A percentile compares a stretch with the other conserved stretches of the same genome.
These are phyloP conservation scores for Corchorus capsularis DNA, from an alignment of 345 rosid species.

Conservation along the genomic window DNA sequence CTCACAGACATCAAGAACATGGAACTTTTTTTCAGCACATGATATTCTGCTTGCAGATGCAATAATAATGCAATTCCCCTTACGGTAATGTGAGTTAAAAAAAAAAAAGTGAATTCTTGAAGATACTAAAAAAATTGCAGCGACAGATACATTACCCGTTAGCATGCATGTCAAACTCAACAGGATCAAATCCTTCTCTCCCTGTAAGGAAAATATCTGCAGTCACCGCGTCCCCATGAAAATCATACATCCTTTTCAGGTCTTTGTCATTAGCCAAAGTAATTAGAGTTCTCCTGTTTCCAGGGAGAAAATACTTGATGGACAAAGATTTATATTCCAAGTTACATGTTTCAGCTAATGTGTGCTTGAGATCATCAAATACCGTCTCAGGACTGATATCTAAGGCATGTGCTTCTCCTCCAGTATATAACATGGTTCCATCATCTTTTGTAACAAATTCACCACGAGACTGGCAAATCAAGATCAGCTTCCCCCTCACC, in stretches of 20 bases:
- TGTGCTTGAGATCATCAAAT: conserved; percentile 71
- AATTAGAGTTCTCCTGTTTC: conserved; percentile 69
- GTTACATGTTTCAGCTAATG: conserved; percentile 70
- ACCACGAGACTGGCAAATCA: conserved; percentile 87
- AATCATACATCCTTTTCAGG: conserved; percentile 79
- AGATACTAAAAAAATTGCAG: neutral
- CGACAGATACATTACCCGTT: conserved; percentile 45
- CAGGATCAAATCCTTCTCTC: conserved; percentile 57
- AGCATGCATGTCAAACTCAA: conserved; percentile 28
- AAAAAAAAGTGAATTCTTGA: neutral
- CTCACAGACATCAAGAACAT: neutral
- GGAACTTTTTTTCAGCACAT: conserved; percentile 2
- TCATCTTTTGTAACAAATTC: conserved; percentile 65
- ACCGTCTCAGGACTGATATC: conserved; percentile 66
- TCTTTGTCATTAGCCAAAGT: conserved; percentile 72
- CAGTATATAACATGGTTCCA: conserved; percentile 64
- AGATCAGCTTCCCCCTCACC: conserved; percentile 83
- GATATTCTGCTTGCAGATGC: neutral
- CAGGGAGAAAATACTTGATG: conserved; percentile 88
- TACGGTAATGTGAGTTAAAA: conserved; percentile 8
- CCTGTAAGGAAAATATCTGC: conserved; percentile 74
- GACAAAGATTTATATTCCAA: conserved; percentile 64
- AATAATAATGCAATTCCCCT: conserved; percentile 7
- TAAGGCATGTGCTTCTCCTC: conserved; percentile 86
- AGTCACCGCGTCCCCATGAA: conserved; percentile 64